These are phyloP conservation scores for Rhynchosporium graminicola DNA, from an alignment of 2,329 filamentous ascomycete genomes.

Conservation along the genomic window DNA sequence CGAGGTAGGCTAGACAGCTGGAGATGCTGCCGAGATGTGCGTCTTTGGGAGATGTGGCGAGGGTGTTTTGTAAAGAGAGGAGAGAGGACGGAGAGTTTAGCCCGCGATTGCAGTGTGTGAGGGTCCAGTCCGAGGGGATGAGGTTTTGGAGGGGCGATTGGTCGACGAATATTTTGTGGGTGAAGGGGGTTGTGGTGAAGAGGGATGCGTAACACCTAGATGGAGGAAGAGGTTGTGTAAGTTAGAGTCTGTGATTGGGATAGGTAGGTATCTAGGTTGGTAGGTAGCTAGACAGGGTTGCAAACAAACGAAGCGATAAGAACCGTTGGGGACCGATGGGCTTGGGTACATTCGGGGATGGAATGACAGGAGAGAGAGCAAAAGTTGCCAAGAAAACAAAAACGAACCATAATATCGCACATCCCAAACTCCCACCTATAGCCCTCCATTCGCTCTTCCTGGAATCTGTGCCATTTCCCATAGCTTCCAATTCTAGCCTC, in stretches of 20 bases:
- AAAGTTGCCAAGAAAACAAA: background rate
- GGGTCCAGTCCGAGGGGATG: slow-evolving; percentile 33
- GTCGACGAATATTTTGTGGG: slow-evolving; percentile 39
- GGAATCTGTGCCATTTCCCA: no score
- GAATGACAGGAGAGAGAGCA: background rate
- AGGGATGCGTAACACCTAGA: slow-evolving; percentile 38
- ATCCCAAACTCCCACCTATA: slow-evolving; percentile 39
- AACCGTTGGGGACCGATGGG: no score
- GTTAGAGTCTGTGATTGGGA: background rate
- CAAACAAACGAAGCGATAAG: no score
- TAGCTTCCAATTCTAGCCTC: background rate
- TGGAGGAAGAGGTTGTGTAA: background rate
- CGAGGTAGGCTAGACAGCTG: slow-evolving; percentile 38
- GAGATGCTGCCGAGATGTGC: slow-evolving; percentile 38
- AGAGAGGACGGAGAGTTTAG: slow-evolving; percentile 37
- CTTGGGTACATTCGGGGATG: background rate
- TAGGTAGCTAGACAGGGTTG: no score
- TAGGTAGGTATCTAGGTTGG: no score
- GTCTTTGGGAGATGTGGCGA: slow-evolving; percentile 29
- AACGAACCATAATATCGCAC: slow-evolving; percentile 38
- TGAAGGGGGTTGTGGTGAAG: slow-evolving; percentile 36
- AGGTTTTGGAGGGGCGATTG: slow-evolving; percentile 39
- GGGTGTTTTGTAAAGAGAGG: slow-evolving; percentile 33
- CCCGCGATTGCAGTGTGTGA: slow-evolving; percentile 36
- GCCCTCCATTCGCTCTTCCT: slow-evolving; percentile 23